These are phyloP conservation scores for Paracoccidioides lutzii DNA, from an alignment of 2,329 filamentous ascomycete species.

Conservation along the genomic window DNA sequence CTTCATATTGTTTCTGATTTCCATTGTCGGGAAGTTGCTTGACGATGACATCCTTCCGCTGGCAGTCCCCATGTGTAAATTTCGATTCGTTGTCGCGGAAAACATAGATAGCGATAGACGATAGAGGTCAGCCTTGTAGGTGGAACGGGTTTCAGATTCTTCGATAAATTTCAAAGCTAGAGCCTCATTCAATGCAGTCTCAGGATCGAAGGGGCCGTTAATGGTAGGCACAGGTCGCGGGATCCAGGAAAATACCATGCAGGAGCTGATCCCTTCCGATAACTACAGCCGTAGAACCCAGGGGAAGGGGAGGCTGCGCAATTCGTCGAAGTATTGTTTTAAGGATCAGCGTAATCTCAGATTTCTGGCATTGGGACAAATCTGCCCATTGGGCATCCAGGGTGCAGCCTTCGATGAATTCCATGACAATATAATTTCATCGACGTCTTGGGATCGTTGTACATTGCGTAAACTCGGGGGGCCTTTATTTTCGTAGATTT, in stretches of 20 bases:
- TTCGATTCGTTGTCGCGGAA: conserved; percentile 14
- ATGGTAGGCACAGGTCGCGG: conserved; percentile 13
- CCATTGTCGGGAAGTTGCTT: conserved; percentile 3
- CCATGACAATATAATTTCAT: conserved; percentile 22
- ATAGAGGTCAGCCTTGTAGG: conserved; percentile 17
- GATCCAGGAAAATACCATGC: conserved; percentile 20
- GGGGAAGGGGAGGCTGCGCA: conserved; percentile 17
- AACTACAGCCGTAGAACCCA: conserved; percentile 17
- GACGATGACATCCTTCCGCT: conserved; percentile 22
- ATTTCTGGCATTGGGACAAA: conserved; percentile 15
- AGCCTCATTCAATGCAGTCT: conserved; percentile 17
- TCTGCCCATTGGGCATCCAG: conserved; percentile 14
- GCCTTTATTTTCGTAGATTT: conserved; percentile 16
- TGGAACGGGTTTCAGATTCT: conserved; percentile 8
- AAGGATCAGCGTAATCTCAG: conserved; percentile 13
- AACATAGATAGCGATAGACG: conserved; percentile 14
- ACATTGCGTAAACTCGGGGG: conserved; percentile 24
- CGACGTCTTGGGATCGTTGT: conserved; percentile 10
- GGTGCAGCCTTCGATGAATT: conserved; percentile 17
- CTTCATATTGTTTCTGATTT: conserved; percentile 8
- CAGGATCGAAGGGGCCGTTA: conserved; percentile 19
- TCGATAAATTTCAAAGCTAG: conserved; percentile 17
- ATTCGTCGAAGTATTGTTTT: conserved; percentile 11
- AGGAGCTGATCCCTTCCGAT: conserved; percentile 15
- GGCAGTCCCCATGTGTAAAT: conserved; percentile 22